These are phyloP conservation scores for Fusarium devonianum DNA, from an alignment of 2,329 filamentous ascomycete genomes.

Conservation along the genomic window DNA sequence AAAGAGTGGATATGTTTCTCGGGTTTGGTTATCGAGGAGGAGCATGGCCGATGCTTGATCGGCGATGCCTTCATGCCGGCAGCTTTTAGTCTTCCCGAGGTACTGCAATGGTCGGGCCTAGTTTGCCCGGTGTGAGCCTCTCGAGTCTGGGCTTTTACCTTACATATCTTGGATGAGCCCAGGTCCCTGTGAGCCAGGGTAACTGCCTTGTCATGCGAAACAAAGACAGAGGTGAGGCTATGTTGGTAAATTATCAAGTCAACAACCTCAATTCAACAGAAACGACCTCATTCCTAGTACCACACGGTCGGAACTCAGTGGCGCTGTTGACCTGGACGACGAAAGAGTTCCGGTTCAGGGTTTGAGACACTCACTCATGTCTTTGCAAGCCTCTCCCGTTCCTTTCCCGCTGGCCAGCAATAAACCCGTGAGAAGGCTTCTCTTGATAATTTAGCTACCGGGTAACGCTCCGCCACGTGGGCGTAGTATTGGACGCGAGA, in stretches of 20 bases:
- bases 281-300: background rate
- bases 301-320: background rate
- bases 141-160: conserved; percentile 21
- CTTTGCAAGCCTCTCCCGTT: conserved; percentile 27
- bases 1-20: conserved; percentile 31
- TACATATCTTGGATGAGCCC: conserved; percentile 32
- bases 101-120: conserved; percentile 2
- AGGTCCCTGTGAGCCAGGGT: conserved; percentile 13
- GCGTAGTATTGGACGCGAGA: conserved; percentile 32
- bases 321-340: conserved; percentile 8
- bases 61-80: background rate
- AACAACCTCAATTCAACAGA: background rate
- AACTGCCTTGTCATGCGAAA: background rate
- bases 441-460: no score
- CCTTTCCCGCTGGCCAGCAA: conserved; percentile 19
- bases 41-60: conserved; percentile 8
- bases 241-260: conserved; percentile 4
- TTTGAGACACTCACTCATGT: background rate
- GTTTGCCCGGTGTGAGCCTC: conserved; percentile 11
- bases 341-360: background rate
- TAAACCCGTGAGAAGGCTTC: background rate
- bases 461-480: conserved; percentile 35
- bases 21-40: background rate
- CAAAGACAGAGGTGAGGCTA: background rate
- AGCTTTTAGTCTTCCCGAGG: conserved; percentile 6